Evolutionary conservation across 2,329 filamentous ascomycete species (phyloP).

Genomic region (Ophiostoma piceae): DNA sequence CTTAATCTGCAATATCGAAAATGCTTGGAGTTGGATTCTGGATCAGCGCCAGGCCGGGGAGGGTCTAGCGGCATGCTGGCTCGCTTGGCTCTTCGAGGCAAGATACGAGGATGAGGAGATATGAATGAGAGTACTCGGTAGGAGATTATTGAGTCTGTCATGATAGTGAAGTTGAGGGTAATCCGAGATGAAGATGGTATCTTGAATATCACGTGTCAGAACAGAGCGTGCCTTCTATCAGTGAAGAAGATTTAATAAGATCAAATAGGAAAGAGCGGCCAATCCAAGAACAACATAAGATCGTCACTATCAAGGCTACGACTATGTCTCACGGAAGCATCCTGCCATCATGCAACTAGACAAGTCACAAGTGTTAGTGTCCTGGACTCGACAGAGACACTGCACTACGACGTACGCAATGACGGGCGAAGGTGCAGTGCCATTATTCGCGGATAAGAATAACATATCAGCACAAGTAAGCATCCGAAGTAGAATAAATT

Average conservation of each 20-base stretch:
- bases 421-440: not conserved
- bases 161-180: not conserved
- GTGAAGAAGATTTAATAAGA: not conserved
- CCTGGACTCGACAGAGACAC: not conserved
- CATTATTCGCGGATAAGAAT: not conserved
- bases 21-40: slow-evolving; percentile 14
- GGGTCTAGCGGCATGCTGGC: slow-evolving; percentile 21
- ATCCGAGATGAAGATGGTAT: not conserved
- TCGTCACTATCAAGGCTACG: not conserved
- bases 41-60: slow-evolving; percentile 24
- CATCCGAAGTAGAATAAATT: not conserved
- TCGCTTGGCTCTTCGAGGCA: slow-evolving; percentile 17
- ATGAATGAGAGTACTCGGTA: not conserved
- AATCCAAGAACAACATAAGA: not conserved
- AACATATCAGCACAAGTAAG: not conserved
- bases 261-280: not conserved
- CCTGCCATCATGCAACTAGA: not conserved
- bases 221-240: not conserved
- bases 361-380: not conserved
- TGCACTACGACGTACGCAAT: slow-evolving; percentile 9
- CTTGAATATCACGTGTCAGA: not conserved
- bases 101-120: slow-evolving; percentile 2
- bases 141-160: not conserved
- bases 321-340: not conserved
- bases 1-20: not conserved